Base-by-base conservation (phyloP, 805 yeast species). In the Starmerella floris region DNA sequence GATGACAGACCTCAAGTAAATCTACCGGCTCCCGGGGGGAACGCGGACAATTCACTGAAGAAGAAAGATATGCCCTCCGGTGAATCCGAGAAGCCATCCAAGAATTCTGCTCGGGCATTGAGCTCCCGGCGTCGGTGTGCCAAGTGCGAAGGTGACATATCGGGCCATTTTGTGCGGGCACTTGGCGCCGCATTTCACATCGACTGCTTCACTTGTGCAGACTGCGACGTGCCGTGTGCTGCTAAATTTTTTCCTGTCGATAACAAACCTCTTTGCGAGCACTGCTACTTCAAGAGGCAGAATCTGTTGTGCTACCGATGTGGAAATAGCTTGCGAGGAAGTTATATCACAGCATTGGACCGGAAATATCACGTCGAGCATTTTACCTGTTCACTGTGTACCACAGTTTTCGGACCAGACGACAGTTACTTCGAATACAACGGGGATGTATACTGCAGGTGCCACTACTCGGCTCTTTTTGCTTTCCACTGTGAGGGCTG, bases 401-500 rank as follows among this genome's bases (percentile, higher is more conserved):
- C 77, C 31, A 77, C 77, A 42, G 82, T 82, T 22, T 91, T 93
- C 60, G 95, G 88, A 26, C 76, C 82, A 3, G 87, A 87, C 44
- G 95, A 87, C 60, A 83, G 85, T 56, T 91, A 85, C 60, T 83
- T 82, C 62, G 95, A 88, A 61, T 87, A 83, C 59, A 76, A 81
- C 21, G 77, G 77, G 48, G 70, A 75, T 44, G 77, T 91, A 13
- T 91, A 78, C 62, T 91, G 98, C 60, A 95, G 84, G 56, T 84
- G 72, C 56, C 97, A 91, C 62, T 91, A 84, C 58, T 77, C 95
- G n/a, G 77, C 77, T 50, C 65, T 74, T 39, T 79, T 77, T 59
- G 95, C 97, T 1, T 79, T 80, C 26, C 77, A 78, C 43, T 91
- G 99, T 63, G 93, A 83, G 63, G 95, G 97, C 26, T 91, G 99